phyloP scores from a whole-genome alignment of 371 early-diverging fungal species.

The Dichotomocladium elegans region DNA sequence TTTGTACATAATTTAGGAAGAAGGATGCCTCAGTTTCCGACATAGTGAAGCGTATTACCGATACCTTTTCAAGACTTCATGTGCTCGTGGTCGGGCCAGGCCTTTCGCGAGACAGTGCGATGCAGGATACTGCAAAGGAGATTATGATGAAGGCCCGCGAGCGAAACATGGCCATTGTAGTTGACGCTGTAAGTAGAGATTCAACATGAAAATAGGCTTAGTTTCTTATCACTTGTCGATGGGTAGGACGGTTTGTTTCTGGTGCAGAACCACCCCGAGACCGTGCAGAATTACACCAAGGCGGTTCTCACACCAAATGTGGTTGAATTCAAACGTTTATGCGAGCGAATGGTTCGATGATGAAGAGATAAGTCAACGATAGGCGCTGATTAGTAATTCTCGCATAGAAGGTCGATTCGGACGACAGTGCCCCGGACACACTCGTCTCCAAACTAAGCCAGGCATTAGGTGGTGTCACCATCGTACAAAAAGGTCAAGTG shows the following conservation, averaged over 20 bases:
- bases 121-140: constrained; percentile 56
- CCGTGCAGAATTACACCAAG: constrained; percentile 66
- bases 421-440: constrained; percentile 31
- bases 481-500: constrained; percentile 80
- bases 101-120: constrained; percentile 69
- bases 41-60: constrained; percentile 41
- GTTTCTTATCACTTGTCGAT: neutral
- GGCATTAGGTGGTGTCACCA: constrained; percentile 64
- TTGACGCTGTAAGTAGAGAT: constrained; percentile 78
- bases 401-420: constrained; percentile 34
- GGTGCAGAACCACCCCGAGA: constrained; percentile 67
- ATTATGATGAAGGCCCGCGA: constrained; percentile 64
- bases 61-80: constrained; percentile 73
- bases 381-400: neutral
- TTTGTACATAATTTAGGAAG: constrained; percentile 9
- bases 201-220: neutral
- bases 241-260: constrained; percentile 78
- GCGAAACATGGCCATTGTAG: constrained; percentile 68
- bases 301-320: constrained; percentile 92
- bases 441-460: constrained; percentile 43
- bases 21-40: constrained; percentile 30
- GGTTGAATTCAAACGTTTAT: constrained; percentile 82
- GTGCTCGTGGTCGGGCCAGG: constrained; percentile 93
- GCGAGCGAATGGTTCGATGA: constrained; percentile 70
- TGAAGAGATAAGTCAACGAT: constrained; percentile 17